These are phyloP conservation scores for Nephelium lappaceum DNA, from an alignment of 345 rosid genomes.

Conservation along the genomic window DNA sequence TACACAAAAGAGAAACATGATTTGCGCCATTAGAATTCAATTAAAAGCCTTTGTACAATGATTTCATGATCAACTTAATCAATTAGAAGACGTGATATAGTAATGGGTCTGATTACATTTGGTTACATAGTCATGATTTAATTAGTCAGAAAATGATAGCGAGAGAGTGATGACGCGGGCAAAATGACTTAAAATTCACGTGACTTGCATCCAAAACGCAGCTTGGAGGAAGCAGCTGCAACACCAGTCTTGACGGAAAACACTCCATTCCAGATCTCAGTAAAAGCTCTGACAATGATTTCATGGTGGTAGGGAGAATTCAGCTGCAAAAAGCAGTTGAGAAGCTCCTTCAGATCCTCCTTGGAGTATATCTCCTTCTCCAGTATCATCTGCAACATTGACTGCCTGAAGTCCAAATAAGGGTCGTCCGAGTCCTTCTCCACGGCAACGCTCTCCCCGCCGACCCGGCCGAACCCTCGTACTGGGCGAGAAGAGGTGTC, in stretches of 20 bases:
- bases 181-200: constrained; percentile 24
- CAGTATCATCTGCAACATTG: constrained; percentile 96
- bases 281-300: constrained; percentile 79
- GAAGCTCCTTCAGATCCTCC: constrained; percentile 79
- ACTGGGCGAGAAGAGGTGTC: constrained; percentile 22
- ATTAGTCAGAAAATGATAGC: neutral
- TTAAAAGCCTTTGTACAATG: constrained; percentile 6
- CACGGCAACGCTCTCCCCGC: constrained; percentile 76
- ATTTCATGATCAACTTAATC: neutral
- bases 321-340: constrained; percentile 80
- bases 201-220: constrained; percentile 24
- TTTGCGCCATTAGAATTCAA: neutral
- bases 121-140: no score
- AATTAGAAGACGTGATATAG: neutral
- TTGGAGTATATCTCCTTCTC: constrained; percentile 83
- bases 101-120: neutral
- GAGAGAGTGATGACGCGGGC: neutral
- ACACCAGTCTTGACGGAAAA: constrained; percentile 41
- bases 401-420: constrained; percentile 79
- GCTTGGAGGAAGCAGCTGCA: constrained; percentile 18
- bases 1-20: neutral
- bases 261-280: constrained; percentile 94
- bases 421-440: constrained; percentile 97
- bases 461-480: constrained; percentile 59
- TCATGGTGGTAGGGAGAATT: constrained; percentile 83